These are phyloP conservation scores for Dioscorea zingiberensis DNA, from an alignment of 106 monocot species.

Conservation along the genomic window DNA sequence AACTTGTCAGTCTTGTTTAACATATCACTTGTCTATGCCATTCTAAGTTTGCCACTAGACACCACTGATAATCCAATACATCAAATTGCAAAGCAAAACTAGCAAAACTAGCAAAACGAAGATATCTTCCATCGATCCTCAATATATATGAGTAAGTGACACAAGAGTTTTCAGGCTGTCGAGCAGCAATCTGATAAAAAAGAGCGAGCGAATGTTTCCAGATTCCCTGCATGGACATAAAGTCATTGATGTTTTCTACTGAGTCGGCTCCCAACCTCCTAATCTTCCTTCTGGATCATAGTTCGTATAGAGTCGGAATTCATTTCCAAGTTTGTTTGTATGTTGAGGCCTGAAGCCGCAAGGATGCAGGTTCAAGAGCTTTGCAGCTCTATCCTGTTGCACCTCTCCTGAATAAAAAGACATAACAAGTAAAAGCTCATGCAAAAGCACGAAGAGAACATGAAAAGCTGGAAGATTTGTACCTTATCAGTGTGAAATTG, in stretches of 20 bases:
- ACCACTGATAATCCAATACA: too few relatives aligned
- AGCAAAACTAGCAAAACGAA: too few relatives aligned
- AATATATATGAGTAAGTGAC: too few relatives aligned
- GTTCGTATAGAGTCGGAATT: conserved; percentile 83
- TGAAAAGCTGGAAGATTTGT: not conserved
- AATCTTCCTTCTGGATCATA: conserved; percentile 70
- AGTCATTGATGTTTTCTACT: not conserved
- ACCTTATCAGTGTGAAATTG: too few relatives aligned
- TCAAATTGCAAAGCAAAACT: too few relatives aligned
- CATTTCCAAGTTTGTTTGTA: conserved; percentile 90
- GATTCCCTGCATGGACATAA: not conserved
- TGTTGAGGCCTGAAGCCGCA: conserved; percentile 86
- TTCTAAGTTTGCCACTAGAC: too few relatives aligned
- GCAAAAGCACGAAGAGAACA: not conserved
- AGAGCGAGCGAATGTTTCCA: too few relatives aligned
- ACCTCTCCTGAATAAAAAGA: conserved; percentile 59
- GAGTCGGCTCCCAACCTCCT: conserved; percentile 60
- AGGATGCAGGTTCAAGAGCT: conserved; percentile 61
- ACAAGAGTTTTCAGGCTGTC: too few relatives aligned
- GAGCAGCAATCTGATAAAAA: too few relatives aligned
- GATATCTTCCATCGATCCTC: too few relatives aligned
- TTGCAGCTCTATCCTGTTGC: conserved; percentile 68
- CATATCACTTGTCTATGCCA: too few relatives aligned
- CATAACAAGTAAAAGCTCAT: not conserved
- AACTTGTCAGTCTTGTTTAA: too few relatives aligned